Evolutionary conservation across 768 basidiomycete genomes (phyloP).

Genomic region (Trametes meyenii): DNA sequence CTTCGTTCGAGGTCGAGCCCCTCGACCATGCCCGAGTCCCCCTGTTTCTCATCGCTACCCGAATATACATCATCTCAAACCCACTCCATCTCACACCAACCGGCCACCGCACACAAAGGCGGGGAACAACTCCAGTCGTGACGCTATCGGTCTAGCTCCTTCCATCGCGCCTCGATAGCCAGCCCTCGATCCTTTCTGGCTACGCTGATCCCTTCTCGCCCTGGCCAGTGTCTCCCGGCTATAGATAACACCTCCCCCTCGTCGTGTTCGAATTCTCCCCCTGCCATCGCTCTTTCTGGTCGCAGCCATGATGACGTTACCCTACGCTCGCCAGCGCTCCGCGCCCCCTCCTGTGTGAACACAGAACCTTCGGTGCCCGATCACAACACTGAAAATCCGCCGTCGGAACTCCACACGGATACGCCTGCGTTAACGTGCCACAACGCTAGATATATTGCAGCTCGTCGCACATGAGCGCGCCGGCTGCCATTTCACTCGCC

Average conservation of each 20-base stretch:
- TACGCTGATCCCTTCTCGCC: constrained; percentile 20
- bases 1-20: background rate
- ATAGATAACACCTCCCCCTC: constrained; percentile 2
- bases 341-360: background rate
- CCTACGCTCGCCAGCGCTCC: background rate
- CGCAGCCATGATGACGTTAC: constrained; percentile 9
- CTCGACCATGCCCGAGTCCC: background rate
- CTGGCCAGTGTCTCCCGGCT: constrained; percentile 12
- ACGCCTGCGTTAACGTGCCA: background rate
- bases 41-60: constrained; percentile 7
- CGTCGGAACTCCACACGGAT: background rate
- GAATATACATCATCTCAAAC: constrained; percentile 4
- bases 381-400: background rate
- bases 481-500: background rate
- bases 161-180: constrained; percentile 15
- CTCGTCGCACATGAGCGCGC: background rate
- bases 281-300: background rate
- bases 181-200: constrained; percentile 15
- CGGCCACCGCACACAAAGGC: constrained; percentile 3
- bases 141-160: constrained; percentile 10
- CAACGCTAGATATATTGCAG: background rate
- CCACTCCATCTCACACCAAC: constrained; percentile 15
- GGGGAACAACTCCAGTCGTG: background rate
- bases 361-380: background rate
- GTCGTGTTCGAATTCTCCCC: background rate